A percentile compares a stretch with the other conserved stretches of the same genome.
Conservation (phyloP, 257 asterid species). For the Nicotiana obtusifolia region DNA sequence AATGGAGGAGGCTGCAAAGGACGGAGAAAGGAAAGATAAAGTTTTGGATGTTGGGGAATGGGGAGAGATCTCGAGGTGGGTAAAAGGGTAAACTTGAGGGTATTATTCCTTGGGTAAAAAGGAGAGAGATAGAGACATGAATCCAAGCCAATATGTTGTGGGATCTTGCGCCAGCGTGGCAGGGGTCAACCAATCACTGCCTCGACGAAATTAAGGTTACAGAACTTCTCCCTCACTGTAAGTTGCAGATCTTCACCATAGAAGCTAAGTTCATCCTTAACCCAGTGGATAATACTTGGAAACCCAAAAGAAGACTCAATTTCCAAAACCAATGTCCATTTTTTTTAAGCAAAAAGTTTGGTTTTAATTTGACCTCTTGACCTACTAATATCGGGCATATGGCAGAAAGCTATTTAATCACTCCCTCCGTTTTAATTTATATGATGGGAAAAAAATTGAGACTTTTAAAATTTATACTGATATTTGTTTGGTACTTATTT, state of each 20-base stretch:
- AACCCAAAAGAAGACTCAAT: not conserved
- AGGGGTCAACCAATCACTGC: slow-evolving; percentile 53
- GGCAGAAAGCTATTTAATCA: not conserved
- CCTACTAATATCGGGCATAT: not conserved
- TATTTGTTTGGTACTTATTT: too few relatives aligned
- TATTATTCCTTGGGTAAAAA: slow-evolving; percentile 32
- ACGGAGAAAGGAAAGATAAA: slow-evolving; percentile 21
- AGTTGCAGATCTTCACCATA: slow-evolving; percentile 7
- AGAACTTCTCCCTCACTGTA: slow-evolving; percentile 24
- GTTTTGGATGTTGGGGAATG: not conserved
- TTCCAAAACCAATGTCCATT: not conserved
- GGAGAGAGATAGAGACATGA: slow-evolving; percentile 10
- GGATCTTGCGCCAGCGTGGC: slow-evolving; percentile 79
- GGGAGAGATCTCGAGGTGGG: slow-evolving; percentile 44
- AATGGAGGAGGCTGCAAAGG: not conserved
- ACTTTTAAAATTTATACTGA: too few relatives aligned
- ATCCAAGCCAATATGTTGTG: slow-evolving; percentile 58
- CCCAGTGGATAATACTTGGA: not conserved
- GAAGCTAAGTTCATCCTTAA: not conserved
- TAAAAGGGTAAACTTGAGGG: slow-evolving; percentile 27
- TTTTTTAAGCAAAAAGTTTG: not conserved
- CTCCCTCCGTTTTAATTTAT: too few relatives aligned
- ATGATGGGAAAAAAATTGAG: too few relatives aligned
- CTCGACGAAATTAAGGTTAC: slow-evolving; percentile 87
- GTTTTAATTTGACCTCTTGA: not conserved